These are phyloP conservation scores for Colletotrichum graminicola DNA, from an alignment of 2,329 filamentous ascomycete genomes.

Conservation along the genomic window DNA sequence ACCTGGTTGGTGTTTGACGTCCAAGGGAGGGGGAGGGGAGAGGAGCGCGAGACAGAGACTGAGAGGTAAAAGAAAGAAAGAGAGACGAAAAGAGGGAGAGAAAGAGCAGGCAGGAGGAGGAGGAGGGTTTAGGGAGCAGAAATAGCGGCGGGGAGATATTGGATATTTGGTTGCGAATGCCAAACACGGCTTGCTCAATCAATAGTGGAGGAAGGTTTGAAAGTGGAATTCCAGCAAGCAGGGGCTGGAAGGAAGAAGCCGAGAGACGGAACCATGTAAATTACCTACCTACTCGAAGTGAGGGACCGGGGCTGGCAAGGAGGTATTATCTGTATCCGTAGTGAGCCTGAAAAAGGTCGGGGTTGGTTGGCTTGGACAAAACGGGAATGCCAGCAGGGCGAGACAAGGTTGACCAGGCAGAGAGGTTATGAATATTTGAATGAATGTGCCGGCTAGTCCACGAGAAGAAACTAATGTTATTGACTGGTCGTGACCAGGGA, in stretches of 20 bases:
- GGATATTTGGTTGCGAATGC: slow-evolving; percentile 40
- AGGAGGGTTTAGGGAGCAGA: slow-evolving; percentile 7
- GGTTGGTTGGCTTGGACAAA: background rate
- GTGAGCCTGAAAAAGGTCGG: slow-evolving; percentile 4
- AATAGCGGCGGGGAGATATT: slow-evolving; percentile 38
- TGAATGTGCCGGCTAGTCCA: slow-evolving; percentile 7
- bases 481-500: slow-evolving; percentile 6
- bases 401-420: slow-evolving; percentile 9
- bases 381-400: slow-evolving; percentile 5
- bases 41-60: background rate
- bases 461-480: slow-evolving; percentile 12
- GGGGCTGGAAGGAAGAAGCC: slow-evolving; percentile 33
- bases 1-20: slow-evolving; percentile 27
- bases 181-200: slow-evolving; percentile 16
- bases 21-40: slow-evolving; percentile 14
- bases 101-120: background rate
- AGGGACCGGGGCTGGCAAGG: background rate
- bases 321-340: slow-evolving; percentile 5
- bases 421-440: background rate
- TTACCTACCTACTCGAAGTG: background rate
- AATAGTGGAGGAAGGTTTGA: slow-evolving; percentile 33
- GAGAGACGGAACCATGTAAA: slow-evolving; percentile 27
- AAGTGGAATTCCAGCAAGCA: slow-evolving; percentile 37
- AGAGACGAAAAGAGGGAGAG: background rate
- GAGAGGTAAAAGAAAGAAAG: background rate